These are phyloP conservation scores for Microbotryum scabiosae DNA, from an alignment of 1,284 basidiomycete genomes.

Conservation along the genomic window DNA sequence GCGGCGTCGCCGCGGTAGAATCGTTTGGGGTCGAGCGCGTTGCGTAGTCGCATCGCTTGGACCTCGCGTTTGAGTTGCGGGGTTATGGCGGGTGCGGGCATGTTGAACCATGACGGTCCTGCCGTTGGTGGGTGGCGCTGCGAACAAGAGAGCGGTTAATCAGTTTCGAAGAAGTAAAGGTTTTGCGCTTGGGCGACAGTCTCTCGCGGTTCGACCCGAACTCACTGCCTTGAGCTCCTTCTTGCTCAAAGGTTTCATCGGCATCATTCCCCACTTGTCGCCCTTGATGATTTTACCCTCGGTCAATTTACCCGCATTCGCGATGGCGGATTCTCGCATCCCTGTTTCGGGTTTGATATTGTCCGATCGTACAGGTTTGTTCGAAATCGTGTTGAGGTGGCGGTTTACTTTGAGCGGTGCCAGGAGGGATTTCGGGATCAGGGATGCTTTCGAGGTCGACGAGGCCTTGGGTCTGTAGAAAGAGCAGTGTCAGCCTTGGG, in stretches of 20 bases:
- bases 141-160: not conserved
- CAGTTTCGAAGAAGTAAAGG: too few species aligned
- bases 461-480: slow-evolving; percentile 13
- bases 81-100: slow-evolving; percentile 67
- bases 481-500: not conserved
- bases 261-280: slow-evolving; percentile 24
- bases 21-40: slow-evolving; percentile 89
- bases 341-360: too few species aligned
- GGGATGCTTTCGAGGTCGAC: slow-evolving; percentile 2
- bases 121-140: slow-evolving; percentile 47
- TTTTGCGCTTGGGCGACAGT: not conserved
- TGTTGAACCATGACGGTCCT: slow-evolving; percentile 80
- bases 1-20: slow-evolving; percentile 78
- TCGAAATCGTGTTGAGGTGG: too few species aligned
- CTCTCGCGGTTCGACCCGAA: not conserved
- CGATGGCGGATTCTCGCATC: too few species aligned
- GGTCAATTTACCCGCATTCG: too few species aligned
- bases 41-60: slow-evolving; percentile 80
- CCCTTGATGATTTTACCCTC: not conserved
- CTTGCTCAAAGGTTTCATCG: slow-evolving; percentile 18
- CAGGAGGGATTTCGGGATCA: slow-evolving; percentile 4
- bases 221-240: slow-evolving; percentile 21
- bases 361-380: too few species aligned
- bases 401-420: not conserved
- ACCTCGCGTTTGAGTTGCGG: slow-evolving; percentile 83